phyloP scores from a whole-genome alignment of 306 rosid species.

The Gastrolobium bilobum region DNA sequence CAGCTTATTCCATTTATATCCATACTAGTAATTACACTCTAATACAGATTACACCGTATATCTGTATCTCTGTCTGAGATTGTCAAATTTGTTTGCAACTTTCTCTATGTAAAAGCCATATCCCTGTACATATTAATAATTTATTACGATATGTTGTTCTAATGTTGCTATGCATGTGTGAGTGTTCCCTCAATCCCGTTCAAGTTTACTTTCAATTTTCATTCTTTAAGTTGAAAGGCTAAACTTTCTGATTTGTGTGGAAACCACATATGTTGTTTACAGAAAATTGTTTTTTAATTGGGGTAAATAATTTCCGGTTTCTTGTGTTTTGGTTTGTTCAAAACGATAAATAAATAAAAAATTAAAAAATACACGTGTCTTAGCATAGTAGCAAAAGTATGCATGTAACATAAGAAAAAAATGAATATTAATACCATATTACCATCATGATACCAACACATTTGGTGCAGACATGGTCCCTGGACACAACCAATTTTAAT shows the following conservation, averaged over 20 bases:
- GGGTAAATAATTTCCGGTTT: background rate
- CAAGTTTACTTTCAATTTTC: background rate
- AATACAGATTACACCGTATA: too few relatives aligned
- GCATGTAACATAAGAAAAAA: too few relatives aligned
- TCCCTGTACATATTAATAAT: background rate
- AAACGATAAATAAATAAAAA: too few relatives aligned
- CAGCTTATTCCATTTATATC: too few relatives aligned
- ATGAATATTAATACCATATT: too few relatives aligned
- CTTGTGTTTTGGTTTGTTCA: background rate
- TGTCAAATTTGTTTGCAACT: constrained; percentile 11
- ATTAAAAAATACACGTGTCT: too few relatives aligned
- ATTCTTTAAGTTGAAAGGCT: background rate
- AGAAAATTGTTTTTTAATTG: background rate
- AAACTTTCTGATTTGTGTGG: too few relatives aligned
- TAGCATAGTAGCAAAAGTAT: too few relatives aligned
- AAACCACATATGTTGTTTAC: too few relatives aligned
- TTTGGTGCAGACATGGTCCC: background rate
- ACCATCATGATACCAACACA: background rate
- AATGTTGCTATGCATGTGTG: background rate
- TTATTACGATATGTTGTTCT: too few relatives aligned
- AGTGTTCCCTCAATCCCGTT: background rate
- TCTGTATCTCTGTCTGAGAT: background rate
- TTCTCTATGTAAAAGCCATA: background rate
- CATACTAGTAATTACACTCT: too few relatives aligned
- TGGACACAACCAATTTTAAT: background rate